Percentiles rank a stretch among this genome's conserved stretches.
Evolutionary conservation across 2,329 filamentous ascomycete genomes (phyloP).

Genomic region (Fusarium sp.): DNA sequence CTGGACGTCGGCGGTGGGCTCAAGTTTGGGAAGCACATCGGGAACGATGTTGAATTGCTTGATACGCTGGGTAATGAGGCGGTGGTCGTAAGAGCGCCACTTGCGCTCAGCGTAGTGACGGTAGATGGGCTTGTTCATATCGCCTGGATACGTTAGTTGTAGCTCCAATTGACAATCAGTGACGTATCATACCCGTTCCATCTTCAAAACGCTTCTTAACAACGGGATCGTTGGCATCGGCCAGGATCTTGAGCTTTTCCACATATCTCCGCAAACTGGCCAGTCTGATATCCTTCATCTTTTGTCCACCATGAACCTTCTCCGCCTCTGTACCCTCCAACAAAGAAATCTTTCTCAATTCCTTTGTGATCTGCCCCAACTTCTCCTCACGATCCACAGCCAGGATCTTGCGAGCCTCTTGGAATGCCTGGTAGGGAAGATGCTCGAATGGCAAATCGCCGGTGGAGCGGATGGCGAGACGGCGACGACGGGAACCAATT

Average conservation of each 20-base stretch:
- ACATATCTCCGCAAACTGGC: slow-evolving; percentile 79
- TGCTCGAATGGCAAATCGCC: slow-evolving; percentile 88
- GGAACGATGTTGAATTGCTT: slow-evolving; percentile 89
- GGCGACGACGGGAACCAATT: slow-evolving; percentile 87
- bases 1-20: slow-evolving; percentile 84
- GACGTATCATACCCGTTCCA: slow-evolving; percentile 75
- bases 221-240: slow-evolving; percentile 94
- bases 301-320: slow-evolving; percentile 73
- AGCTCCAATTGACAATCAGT: neutral
- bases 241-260: slow-evolving; percentile 86
- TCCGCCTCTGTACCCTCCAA: slow-evolving; percentile 73
- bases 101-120: slow-evolving; percentile 88
- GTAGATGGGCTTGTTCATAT: slow-evolving; percentile 98
- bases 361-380: slow-evolving; percentile 77
- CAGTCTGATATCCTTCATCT: slow-evolving; percentile 76
- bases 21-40: slow-evolving; percentile 86
- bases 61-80: slow-evolving; percentile 87
- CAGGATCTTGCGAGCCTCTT: slow-evolving; percentile 90
- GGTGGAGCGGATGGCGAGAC: slow-evolving; percentile 77
- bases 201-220: slow-evolving; percentile 97
- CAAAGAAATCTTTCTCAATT: slow-evolving; percentile 77
- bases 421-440: slow-evolving; percentile 97
- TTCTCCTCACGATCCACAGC: slow-evolving; percentile 86
- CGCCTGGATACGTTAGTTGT: slow-evolving; percentile 68
- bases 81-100: slow-evolving; percentile 88